These are phyloP conservation scores for Hansenula sp. DNA, from an alignment of 1,139 yeast genomes.

Conservation along the genomic window DNA sequence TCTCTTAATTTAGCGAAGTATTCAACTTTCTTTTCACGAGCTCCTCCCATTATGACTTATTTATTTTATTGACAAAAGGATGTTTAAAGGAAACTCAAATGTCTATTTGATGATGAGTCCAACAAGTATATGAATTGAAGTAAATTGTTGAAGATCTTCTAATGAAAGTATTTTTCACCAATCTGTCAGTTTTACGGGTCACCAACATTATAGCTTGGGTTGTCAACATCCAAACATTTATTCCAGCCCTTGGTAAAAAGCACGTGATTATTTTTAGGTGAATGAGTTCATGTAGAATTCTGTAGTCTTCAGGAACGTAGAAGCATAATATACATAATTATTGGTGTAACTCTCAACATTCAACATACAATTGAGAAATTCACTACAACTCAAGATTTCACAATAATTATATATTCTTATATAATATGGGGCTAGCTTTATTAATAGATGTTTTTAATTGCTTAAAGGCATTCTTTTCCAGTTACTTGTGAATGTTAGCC, in stretches of 20 bases:
- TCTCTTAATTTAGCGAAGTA: constrained; percentile 95
- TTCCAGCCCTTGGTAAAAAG: not conserved
- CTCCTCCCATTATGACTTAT: constrained; percentile 99
- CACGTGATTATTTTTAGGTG: no score
- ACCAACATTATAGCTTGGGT: not conserved
- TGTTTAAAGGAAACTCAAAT: constrained; percentile 68
- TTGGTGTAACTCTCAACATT: no score
- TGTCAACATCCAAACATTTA: not conserved
- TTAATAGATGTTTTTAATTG: not conserved
- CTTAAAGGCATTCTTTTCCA: not conserved
- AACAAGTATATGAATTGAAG: not conserved
- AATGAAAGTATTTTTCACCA: constrained; percentile 1
- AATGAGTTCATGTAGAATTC: no score
- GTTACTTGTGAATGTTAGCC: not conserved
- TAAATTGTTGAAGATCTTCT: not conserved
- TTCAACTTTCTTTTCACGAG: constrained; percentile 95
- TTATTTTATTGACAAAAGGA: constrained; percentile 69
- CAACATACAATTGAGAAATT: no score
- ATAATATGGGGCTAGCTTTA: not conserved
- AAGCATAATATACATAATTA: no score
- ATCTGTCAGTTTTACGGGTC: not conserved
- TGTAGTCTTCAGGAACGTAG: no score
- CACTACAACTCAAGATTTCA: no score
- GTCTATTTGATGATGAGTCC: not conserved
- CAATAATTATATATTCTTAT: no score